These are phyloP conservation scores for Bauhinia variegata DNA, from an alignment of 306 rosid genomes.

Conservation along the genomic window DNA sequence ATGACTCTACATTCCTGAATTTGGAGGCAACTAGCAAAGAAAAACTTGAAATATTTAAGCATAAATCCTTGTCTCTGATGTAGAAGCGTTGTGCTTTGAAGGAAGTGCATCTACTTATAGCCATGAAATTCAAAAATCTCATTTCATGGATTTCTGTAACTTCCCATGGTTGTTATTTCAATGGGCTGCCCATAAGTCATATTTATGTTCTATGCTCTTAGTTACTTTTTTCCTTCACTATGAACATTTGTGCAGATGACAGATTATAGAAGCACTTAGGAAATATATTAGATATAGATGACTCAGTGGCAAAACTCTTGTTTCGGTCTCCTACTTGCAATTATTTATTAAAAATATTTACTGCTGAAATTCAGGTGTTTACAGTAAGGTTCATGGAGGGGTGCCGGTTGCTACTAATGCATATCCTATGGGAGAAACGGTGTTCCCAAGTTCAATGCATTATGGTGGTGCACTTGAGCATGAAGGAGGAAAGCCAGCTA, in stretches of 20 bases:
- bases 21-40: constrained; percentile 1
- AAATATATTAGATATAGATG: constrained; percentile 14
- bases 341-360: constrained; percentile 19
- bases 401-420: constrained; percentile 52
- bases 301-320: not conserved
- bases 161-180: constrained; percentile 9
- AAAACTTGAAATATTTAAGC: constrained; percentile 10
- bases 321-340: constrained; percentile 24
- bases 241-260: constrained; percentile 9
- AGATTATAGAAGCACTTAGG: constrained; percentile 9
- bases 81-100: constrained; percentile 17
- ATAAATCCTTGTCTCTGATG: constrained; percentile 6
- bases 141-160: constrained; percentile 6
- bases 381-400: constrained; percentile 69
- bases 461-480: constrained; percentile 64
- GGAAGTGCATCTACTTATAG: constrained; percentile 5
- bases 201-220: constrained; percentile 11
- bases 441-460: constrained; percentile 57
- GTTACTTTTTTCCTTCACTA: not conserved
- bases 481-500: constrained; percentile 64
- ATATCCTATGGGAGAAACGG: constrained; percentile 55
- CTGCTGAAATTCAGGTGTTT: constrained; percentile 57
- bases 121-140: constrained; percentile 19
- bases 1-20: constrained; percentile 13
- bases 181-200: constrained; percentile 23